Percentiles rank a stretch among this genome's conserved stretches.
Conservation (phyloP, 2,329 filamentous ascomycete genomes). For the Colletotrichum cordylinicola region DNA sequence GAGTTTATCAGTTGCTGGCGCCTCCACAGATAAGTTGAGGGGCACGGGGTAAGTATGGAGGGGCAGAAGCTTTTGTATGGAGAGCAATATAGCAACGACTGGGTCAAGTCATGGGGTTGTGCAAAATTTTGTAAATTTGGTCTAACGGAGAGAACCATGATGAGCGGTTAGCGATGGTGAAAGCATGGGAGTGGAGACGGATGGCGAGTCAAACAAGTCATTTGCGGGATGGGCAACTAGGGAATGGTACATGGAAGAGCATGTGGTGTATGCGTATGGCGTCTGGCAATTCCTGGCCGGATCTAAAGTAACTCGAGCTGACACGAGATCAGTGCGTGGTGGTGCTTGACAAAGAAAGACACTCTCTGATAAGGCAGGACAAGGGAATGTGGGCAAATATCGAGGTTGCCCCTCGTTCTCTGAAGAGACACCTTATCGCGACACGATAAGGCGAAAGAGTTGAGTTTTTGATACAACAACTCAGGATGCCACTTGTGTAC, state of each 20-base stretch:
- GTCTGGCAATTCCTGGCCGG: neutral
- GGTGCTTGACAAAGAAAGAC: neutral
- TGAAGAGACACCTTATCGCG: neutral
- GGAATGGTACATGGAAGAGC: neutral
- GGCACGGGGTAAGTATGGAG: constrained; percentile 18
- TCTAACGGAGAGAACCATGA: constrained; percentile 14
- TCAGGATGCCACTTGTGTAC: neutral
- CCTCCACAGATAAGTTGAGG: constrained; percentile 16
- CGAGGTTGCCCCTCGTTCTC: neutral
- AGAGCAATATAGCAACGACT: constrained; percentile 6
- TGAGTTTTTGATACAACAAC: neutral
- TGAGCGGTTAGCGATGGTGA: constrained; percentile 15
- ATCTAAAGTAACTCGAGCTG: neutral
- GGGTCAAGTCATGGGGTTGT: constrained; percentile 15
- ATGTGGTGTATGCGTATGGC: neutral
- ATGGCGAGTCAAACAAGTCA: constrained; percentile 21
- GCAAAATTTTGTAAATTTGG: constrained; percentile 21
- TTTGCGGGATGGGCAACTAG: neutral
- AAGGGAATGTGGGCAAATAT: constrained; percentile 8
- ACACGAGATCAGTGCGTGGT: constrained; percentile 6
- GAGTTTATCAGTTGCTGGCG: constrained; percentile 1
- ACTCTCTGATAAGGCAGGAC: constrained; percentile 11
- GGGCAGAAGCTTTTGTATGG: constrained; percentile 16
- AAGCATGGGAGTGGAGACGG: constrained; percentile 21
- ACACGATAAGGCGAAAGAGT: neutral